Evolutionary conservation across 306 rosid species (phyloP).

Genomic region (Quercus wislizeni): DNA sequence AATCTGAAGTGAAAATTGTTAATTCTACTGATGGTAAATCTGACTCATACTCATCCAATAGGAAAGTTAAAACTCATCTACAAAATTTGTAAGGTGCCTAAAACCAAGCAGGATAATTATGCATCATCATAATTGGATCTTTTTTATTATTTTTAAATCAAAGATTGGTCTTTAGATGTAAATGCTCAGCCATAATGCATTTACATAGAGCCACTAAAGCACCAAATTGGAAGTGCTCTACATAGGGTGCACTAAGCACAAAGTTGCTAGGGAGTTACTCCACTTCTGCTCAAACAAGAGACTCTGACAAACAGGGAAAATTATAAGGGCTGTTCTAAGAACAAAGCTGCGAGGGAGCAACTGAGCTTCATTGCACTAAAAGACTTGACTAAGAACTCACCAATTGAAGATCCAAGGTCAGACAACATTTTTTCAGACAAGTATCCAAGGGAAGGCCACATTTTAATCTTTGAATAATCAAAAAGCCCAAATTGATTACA

Average conservation of each 20-base stretch:
- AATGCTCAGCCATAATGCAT: neutral
- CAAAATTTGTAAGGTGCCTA: neutral
- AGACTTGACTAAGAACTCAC: neutral
- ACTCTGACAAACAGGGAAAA: neutral
- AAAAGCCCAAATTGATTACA: neutral
- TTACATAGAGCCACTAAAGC: neutral
- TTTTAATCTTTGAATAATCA: neutral
- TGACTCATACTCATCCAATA: neutral
- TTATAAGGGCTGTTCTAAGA: neutral
- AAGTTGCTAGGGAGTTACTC: neutral
- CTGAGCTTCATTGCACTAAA: neutral
- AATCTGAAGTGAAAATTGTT: neutral
- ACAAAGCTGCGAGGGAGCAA: neutral
- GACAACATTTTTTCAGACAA: no score
- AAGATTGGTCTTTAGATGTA: neutral
- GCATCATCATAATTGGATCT: neutral
- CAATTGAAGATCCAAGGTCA: neutral
- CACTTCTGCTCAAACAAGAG: neutral
- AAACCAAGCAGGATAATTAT: neutral
- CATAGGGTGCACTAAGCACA: neutral
- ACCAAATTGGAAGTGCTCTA: neutral
- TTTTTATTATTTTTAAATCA: no score
- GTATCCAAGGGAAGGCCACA: neutral
- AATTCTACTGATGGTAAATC: constrained; percentile 1
- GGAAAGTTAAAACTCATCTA: neutral